Conservation (phyloP, 805 yeast species). For the Monosporozyma servazzii region DNA sequence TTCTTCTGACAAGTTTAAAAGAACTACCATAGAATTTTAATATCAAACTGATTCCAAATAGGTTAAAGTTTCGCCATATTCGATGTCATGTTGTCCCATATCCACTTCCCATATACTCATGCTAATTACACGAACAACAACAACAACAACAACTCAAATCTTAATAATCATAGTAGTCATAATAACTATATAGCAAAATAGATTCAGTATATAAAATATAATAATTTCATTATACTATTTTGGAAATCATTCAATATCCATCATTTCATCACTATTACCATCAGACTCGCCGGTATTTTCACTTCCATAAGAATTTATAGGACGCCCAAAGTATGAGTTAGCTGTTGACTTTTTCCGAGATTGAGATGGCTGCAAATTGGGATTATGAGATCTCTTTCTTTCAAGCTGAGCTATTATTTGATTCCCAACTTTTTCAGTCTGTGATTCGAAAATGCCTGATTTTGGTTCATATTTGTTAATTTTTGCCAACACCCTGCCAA, state of each 20-base stretch:
- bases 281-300: neutral
- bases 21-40: neutral
- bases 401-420: constrained; percentile 2
- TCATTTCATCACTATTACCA: constrained; percentile 5
- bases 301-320: neutral
- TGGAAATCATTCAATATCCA: constrained; percentile 8
- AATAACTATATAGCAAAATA: neutral
- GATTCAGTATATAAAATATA: neutral
- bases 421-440: constrained; percentile 1
- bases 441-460: neutral
- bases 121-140: neutral
- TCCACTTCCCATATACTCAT: neutral
- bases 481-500: constrained; percentile 2
- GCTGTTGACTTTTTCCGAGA: neutral
- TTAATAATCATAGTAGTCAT: neutral
- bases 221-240: neutral
- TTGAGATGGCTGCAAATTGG: neutral
- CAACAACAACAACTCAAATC: neutral
- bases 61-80: neutral
- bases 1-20: neutral
- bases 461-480: neutral
- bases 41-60: neutral
- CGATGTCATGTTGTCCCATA: neutral
- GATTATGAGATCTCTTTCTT: constrained; percentile 1
- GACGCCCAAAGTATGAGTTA: neutral